Evolutionary conservation across 1,284 basidiomycete species (phyloP).

Genomic region (Fomitopsis palustris): DNA sequence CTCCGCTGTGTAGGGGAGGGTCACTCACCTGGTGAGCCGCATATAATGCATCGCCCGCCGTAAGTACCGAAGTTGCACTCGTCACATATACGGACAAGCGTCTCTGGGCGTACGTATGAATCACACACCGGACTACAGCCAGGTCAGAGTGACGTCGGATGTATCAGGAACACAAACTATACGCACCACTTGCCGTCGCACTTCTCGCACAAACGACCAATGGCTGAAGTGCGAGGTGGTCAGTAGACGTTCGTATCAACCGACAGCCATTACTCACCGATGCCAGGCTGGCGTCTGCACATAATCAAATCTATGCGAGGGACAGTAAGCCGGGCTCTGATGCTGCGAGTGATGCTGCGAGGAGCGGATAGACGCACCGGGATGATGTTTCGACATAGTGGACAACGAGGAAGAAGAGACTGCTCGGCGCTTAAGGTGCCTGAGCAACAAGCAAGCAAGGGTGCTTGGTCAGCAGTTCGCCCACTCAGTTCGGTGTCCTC

Average conservation of each 20-base stretch:
- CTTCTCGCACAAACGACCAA: constrained; percentile 97
- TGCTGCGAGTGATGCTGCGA: no score
- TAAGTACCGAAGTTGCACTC: constrained; percentile 99
- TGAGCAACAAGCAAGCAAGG: neutral
- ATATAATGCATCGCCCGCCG: constrained; percentile 96
- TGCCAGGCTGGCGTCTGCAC: constrained; percentile 95
- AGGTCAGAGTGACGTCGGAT: neutral
- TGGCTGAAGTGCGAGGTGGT: constrained; percentile 49
- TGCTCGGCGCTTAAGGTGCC: neutral
- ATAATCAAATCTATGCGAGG: constrained; percentile 79
- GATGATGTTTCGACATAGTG: constrained; percentile 89
- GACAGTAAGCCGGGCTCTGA: neutral
- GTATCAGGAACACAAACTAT: neutral
- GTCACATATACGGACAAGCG: constrained; percentile 96
- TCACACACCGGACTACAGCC: constrained; percentile 91
- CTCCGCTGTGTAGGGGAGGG: neutral
- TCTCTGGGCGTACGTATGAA: constrained; percentile 98
- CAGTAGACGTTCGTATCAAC: neutral
- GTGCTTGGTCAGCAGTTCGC: neutral
- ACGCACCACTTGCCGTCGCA: constrained; percentile 98
- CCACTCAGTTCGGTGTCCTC: neutral
- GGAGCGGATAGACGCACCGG: no score
- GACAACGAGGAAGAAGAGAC: constrained; percentile 5
- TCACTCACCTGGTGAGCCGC: constrained; percentile 78
- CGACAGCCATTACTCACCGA: constrained; percentile 54